Conservation (phyloP, 495 filamentous ascomycete species). For the Neurospora tetrasperma region DNA sequence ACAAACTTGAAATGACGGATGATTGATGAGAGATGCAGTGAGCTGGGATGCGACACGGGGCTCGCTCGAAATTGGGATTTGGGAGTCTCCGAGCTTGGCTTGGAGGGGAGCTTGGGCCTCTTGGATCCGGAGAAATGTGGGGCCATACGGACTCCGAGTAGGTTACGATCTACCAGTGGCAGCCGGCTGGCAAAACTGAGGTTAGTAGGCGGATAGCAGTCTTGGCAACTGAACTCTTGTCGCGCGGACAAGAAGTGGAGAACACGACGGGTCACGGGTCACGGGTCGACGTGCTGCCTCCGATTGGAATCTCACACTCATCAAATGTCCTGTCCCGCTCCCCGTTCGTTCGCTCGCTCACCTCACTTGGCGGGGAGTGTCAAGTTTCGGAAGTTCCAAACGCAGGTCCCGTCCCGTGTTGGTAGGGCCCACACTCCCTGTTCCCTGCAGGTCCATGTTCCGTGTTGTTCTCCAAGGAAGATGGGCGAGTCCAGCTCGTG, state of each 20-base stretch:
- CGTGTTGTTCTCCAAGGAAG: background rate
- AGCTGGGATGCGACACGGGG: background rate
- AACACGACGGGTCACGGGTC: background rate
- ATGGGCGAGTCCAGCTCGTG: background rate
- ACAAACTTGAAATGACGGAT: background rate
- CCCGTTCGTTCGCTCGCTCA: background rate
- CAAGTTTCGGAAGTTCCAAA: background rate
- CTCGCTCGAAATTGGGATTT: background rate
- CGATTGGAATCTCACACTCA: background rate
- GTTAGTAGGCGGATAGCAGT: background rate
- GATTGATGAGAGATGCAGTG: background rate
- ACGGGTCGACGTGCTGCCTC: background rate
- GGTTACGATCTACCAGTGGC: background rate
- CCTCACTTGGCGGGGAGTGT: background rate
- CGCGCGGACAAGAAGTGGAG: background rate
- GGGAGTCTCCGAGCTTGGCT: background rate
- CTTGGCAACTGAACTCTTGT: background rate
- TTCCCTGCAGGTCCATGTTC: background rate
- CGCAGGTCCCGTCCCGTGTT: background rate
- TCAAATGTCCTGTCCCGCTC: background rate
- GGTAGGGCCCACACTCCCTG: background rate
- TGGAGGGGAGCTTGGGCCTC: background rate
- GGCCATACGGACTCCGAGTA: background rate
- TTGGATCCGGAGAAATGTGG: background rate
- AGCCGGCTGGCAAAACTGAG: background rate